Conservation (phyloP, 2,329 filamentous ascomycete genomes). For the Botryotinia narcissicola region DNA sequence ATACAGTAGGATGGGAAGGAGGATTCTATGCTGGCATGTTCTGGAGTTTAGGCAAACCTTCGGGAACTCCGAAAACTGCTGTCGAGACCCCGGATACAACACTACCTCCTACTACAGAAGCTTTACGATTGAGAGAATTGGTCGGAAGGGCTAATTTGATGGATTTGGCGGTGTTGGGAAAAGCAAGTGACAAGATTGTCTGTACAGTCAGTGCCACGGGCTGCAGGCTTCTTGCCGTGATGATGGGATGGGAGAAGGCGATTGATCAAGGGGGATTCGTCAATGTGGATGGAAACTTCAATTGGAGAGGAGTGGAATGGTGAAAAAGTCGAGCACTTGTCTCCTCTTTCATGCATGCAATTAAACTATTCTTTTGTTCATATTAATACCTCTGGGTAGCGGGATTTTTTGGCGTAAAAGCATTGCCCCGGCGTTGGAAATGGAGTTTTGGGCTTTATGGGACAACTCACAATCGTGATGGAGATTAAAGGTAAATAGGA, state of each 20-base stretch:
- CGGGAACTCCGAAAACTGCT: constrained; percentile 37
- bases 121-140: constrained; percentile 67
- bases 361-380: constrained; percentile 7
- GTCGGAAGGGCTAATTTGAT: constrained; percentile 79
- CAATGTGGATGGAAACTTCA: constrained; percentile 73
- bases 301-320: constrained; percentile 52
- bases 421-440: not conserved
- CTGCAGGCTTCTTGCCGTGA: constrained; percentile 75
- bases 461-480: not conserved
- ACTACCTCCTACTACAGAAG: constrained; percentile 42
- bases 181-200: constrained; percentile 66
- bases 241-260: constrained; percentile 79
- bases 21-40: constrained; percentile 83
- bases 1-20: constrained; percentile 82
- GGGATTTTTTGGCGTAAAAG: not conserved
- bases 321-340: constrained; percentile 15
- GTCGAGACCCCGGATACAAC: constrained; percentile 40
- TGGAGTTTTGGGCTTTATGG: constrained; percentile 3
- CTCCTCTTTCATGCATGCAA: not conserved
- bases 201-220: constrained; percentile 73
- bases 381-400: not conserved
- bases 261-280: constrained; percentile 63
- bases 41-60: constrained; percentile 64
- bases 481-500: not conserved
- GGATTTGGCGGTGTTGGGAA: constrained; percentile 71